Conservation (phyloP, 192 early-diverging fungal genomes). For the Tieghemiomyces parasiticus region DNA sequence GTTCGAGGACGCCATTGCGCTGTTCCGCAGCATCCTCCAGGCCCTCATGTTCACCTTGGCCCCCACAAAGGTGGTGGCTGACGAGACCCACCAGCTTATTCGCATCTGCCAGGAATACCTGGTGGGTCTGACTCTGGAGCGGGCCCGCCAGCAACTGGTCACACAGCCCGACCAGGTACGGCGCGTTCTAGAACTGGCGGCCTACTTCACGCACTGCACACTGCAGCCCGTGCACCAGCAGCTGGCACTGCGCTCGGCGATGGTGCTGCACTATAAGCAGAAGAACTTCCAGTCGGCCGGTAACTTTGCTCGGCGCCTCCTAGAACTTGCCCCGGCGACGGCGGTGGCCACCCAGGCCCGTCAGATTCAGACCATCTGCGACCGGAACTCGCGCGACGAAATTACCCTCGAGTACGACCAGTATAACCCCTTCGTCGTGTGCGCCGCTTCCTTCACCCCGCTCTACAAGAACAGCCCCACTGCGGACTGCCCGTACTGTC, state of each 20-base stretch:
- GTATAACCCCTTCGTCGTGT: constrained; percentile 88
- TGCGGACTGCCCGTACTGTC: constrained; percentile 76
- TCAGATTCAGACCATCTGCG: constrained; percentile 57
- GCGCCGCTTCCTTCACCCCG: constrained; percentile 69
- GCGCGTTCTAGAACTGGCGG: constrained; percentile 74
- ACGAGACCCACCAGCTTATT: constrained; percentile 69
- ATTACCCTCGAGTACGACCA: constrained; percentile 82
- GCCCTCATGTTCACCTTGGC: constrained; percentile 62
- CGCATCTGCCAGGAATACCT: constrained; percentile 82
- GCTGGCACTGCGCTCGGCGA: constrained; percentile 74
- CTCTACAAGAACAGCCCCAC: constrained; percentile 78
- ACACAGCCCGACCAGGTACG: constrained; percentile 40
- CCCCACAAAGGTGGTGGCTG: constrained; percentile 42
- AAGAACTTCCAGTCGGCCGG: constrained; percentile 74
- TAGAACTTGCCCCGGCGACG: constrained; percentile 75
- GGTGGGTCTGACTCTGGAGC: constrained; percentile 75
- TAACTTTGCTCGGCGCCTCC: constrained; percentile 76
- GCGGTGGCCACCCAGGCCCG: constrained; percentile 66
- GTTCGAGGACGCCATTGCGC: constrained; percentile 59
- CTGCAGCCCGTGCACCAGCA: constrained; percentile 82
- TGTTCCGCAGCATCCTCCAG: constrained; percentile 67
- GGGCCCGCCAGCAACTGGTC: constrained; percentile 45
- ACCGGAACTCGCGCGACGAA: constrained; percentile 66
- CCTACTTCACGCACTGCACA: constrained; percentile 90
- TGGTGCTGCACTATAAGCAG: constrained; percentile 64